Percentiles rank a stretch among this genome's conserved stretches.
Evolutionary conservation across 1,284 basidiomycete species (phyloP).

Genomic region (Coniferiporia sulphurascens): DNA sequence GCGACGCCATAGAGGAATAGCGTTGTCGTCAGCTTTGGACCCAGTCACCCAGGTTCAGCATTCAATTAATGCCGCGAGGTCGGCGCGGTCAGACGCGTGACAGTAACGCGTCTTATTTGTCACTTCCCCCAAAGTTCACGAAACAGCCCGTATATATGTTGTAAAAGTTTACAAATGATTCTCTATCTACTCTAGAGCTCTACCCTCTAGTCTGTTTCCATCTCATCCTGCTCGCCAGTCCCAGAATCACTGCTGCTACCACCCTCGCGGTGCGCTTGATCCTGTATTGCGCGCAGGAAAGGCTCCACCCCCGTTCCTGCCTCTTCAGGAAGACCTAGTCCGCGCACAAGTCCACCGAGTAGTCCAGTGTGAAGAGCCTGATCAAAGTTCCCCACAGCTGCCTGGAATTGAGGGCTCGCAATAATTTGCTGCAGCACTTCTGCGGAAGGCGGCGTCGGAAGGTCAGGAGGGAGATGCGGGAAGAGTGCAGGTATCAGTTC

Average conservation of each 20-base stretch:
- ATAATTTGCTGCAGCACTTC: conserved; percentile 57
- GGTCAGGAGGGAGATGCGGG: conserved; percentile 71
- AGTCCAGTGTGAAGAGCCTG: conserved; percentile 72
- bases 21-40: background rate
- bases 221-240: conserved; percentile 7
- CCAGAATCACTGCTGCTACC: conserved; percentile 27
- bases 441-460: conserved; percentile 57
- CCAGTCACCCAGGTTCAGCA: background rate
- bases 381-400: conserved; percentile 64
- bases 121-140: too few species aligned
- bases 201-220: conserved; percentile 17
- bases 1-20: conserved; percentile 59
- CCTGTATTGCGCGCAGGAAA: conserved; percentile 69
- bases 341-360: conserved; percentile 62
- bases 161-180: background rate
- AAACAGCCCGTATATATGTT: too few species aligned
- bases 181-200: background rate
- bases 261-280: conserved; percentile 58
- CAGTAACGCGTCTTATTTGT: background rate
- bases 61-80: too few species aligned
- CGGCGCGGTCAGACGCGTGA: conserved; percentile 6
- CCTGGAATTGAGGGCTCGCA: conserved; percentile 53
- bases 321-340: conserved; percentile 73
- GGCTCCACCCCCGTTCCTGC: conserved; percentile 67
- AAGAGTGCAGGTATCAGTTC: conserved; percentile 63